Base-by-base conservation (phyloP, 2,329 filamentous ascomycete species). In the Penicillium sp. region DNA sequence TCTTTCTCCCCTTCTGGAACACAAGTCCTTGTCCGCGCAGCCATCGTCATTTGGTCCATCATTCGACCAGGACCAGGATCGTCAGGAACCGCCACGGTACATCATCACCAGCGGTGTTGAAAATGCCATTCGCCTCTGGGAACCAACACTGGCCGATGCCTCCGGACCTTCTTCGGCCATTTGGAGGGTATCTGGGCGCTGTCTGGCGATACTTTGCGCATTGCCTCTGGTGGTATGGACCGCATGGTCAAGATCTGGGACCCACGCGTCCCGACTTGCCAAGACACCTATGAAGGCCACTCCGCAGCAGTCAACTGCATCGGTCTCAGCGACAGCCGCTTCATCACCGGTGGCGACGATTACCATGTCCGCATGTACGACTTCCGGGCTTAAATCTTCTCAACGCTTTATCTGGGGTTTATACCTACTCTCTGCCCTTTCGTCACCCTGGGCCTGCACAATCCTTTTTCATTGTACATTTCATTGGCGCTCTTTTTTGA, bases 181-280 rank as follows among this genome's bases (percentile, higher is more conserved):
- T 80, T 98, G 18, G 93, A 98, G 68, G 93, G 93, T 26, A 86
- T 98, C 16, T 98, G 93, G 93, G 86, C 87, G 5, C 77, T 98
- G 2, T 88, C 87, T 0, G 91, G 87, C 3, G 91, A 97, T 69
- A 90, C 86, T 1, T 74, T 97, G 16, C 82, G 93, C 9, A 82
- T 95, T 13, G 89, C 97, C 11, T 89, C 86, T 14, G 91, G 90
- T 0, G 87, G 88, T 9, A 89, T 97, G 67, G 93, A 98, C 69
- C 84, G 88, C 34, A 94, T 91, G 82, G 87, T 95, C 60, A 97
- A 97, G 73, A 82, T 87, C 26, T 98, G 93, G 93, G 91, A 97
- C 69, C 87, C 91, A 13, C 77, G 89, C 47, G 90, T 87, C 1
- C 93, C 93, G 23, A 89, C 87, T 62, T 95, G 90, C 68, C 90